Base-by-base conservation (phyloP, 2,329 filamentous ascomycete genomes). In the Trichoderma sp. region DNA sequence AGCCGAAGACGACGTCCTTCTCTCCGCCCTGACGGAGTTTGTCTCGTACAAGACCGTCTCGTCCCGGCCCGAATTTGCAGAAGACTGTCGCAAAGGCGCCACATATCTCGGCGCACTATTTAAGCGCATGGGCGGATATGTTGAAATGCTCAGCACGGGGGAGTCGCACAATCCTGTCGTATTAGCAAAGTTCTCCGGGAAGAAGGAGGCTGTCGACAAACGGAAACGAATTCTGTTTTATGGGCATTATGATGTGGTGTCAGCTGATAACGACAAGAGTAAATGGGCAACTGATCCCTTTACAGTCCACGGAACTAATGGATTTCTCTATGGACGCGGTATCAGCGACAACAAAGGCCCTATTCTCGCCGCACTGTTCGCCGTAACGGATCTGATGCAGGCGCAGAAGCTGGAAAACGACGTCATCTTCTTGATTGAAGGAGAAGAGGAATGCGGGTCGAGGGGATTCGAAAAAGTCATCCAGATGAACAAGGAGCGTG, bases 261-360 rank as follows among this genome's bases (percentile, higher is more conserved):
- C 94, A 1, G 96, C 96, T 0, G 94, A 97, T 75, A 91, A 92
- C 47, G 92, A 92, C 74, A 90, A 91, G 71, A 88, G 89, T 47
- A 95, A 93, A 75, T 99, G 96, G 96, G 87, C 89, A 51, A 90
- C 90, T 2, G 93, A 98, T 74, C 97, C 96, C 0, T 99, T 98
- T 79, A 87, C 91, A n/a, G 87, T 98, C 78, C 92, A 92, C 65
- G 96, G 96, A 4, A 89, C 94, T 71, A 95, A 97, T 76, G 95
- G 96, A 0, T 98, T 95, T 79, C 85, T 98, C 2, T 98, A 99
- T 75, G 96, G 96, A 3, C 92, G 96, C 76, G 96, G 96, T n/a
- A 93, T 97, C 15, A 97, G 94, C 62, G 96, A 99, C 81, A 98
- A 99, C 83, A 99, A 99, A 81, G 96, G 97, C 0, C 96, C 96